Base-by-base conservation (phyloP, 148 eudicot species). In the Dianthus caryophyllus region DNA sequence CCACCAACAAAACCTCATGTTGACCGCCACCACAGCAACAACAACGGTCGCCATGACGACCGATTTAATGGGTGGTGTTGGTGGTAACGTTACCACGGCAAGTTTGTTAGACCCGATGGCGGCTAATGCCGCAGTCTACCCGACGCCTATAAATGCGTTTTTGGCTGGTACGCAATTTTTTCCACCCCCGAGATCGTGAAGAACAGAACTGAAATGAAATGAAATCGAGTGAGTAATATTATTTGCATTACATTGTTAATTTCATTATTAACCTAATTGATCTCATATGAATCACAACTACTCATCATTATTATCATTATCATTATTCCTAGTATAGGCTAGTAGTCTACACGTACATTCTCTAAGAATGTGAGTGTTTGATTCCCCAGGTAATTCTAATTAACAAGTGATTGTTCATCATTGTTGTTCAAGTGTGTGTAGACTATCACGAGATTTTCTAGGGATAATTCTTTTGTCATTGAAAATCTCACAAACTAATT, bases 91-190 rank as follows among this genome's bases (percentile, higher is more conserved):
- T 2, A 33, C 61, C 0, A 63, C 71, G 11, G 71, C 79, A 20
- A 70, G 77, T 18, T 68, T 69, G 48, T 43, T 75, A 7, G 74
- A 70, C 36, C 70, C 74, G 5, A 70, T 70, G 77, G 72, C 36
- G 77, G 72, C 29, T 62, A 87, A 77, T 75, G 79, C 83, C 17
- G 47, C 80, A 21, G 31, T 82, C 1, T 92, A 88, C 60, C 84
- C 93, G 2, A 70, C 93, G 51, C 88, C 85, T 1, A 79, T 88
- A 48, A 84, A 77, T 75, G 88, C 88, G 43, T 92, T 85, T 77
- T 77, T 89, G 84, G 85, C 96, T 46, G 96, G 96, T 85, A 86
- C 96, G 80, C 97, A 88, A 80, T 88, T 85, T 80, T 89, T 92
- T 72, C 89, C 90, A 78, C 93, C 90, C 57, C 96, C 96, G 72